A percentile compares a stretch with the other conserved stretches of the same genome.
phyloP scores from a whole-genome alignment of 2,329 filamentous ascomycete species.

The Periconia digitata region DNA sequence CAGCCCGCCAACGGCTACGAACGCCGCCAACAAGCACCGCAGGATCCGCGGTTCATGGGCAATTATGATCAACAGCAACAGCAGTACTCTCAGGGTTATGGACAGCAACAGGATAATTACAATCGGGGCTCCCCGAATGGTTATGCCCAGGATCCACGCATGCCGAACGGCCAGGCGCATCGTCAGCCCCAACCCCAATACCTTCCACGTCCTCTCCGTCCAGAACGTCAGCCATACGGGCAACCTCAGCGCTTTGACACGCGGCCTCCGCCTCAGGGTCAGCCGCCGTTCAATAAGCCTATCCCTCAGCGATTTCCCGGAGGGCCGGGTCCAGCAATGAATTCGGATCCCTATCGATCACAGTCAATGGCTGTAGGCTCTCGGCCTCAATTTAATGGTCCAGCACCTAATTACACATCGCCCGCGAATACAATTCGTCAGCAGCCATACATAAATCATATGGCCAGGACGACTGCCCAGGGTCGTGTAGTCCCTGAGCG shows the following conservation, averaged over 20 bases:
- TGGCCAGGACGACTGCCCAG: conserved; percentile 83
- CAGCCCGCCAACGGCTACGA: conserved; percentile 48
- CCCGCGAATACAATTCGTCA: conserved; percentile 78
- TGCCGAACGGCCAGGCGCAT: conserved; percentile 36
- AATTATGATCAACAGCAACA: conserved; percentile 27
- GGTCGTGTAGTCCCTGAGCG: conserved; percentile 89
- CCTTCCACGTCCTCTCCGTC: conserved; percentile 62
- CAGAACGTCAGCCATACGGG: conserved; percentile 70
- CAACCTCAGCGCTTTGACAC: conserved; percentile 71
- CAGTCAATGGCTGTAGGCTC: conserved; percentile 82
- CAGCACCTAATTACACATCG: conserved; percentile 45
- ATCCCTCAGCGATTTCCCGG: conserved; percentile 58
- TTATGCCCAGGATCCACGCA: conserved; percentile 39
- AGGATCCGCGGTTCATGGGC: conserved; percentile 26
- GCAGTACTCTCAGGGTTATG: conserved; percentile 30
- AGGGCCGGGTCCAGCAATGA: conserved; percentile 67
- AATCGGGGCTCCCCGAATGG: conserved; percentile 41
- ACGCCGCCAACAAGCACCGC: conserved; percentile 33
- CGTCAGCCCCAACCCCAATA: conserved; percentile 57
- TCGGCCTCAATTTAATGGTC: conserved; percentile 71
- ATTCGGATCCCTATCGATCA: conserved; percentile 85
- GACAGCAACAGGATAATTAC: conserved; percentile 27
- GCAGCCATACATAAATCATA: conserved; percentile 68
- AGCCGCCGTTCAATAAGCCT: conserved; percentile 57
- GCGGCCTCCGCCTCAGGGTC: conserved; percentile 52